Base-by-base conservation (phyloP, 805 yeast genomes). In the Ogataea glucozyma region DNA sequence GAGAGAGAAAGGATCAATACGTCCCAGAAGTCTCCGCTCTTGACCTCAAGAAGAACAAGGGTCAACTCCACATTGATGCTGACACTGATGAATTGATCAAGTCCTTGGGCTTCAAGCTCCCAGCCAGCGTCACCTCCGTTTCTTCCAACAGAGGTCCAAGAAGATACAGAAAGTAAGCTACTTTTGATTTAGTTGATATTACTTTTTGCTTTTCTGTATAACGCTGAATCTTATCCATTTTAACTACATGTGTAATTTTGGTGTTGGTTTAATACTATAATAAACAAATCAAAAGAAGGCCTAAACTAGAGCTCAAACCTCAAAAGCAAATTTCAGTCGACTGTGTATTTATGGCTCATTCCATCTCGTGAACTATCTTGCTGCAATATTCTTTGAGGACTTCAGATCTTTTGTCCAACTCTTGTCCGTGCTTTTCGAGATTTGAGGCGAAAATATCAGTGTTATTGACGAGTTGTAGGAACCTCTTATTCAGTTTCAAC, bases 1-100 rank as follows among this genome's bases (percentile, higher is more conserved):
- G 99, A 85, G 99, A 93, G 83, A 88, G 99, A 81, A 93, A 95
- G 81, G 98, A 93, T 79, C 99, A 93, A 81, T 93, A 90, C 79
- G 99, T 95, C 69, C 99, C 99, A 78, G 98, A 90, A 75, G 95
- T 90, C 70, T 95, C 99, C 71, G 99, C 99, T 75, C 88, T 93
- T 73, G 98, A 93, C 80, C 85, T 93, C 71, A 83, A 95, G 62
- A 88, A 87, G 85, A 83, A 93, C 72, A 88, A 89, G 78, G 89
- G 89, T 72, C 93, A 86, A 70, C 87, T 93, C 74, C 90, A 88
- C 78, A 95, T 91, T 71, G 99, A 91, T 76, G 79, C 86, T 71
- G 97, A 89, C 78, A 91, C 98, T 67, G 88, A 88, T 70, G 93
- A 86, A 70, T 81, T 91, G 76, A 89, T 91, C 69, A 88, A 89